Conservation (phyloP, 2,329 filamentous ascomycete genomes). For the Arthrinium phaeospermum region DNA sequence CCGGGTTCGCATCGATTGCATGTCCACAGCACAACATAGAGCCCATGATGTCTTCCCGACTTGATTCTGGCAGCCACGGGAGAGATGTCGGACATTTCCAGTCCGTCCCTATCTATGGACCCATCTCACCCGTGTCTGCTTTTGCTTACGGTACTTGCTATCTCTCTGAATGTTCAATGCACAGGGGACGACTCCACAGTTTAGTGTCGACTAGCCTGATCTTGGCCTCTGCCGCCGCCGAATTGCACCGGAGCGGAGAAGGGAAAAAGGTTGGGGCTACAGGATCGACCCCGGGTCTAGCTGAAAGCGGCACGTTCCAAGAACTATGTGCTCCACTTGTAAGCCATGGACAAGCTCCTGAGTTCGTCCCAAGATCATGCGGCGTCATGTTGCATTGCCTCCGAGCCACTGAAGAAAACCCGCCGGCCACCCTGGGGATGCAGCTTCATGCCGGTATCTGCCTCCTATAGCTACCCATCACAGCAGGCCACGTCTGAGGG, state of each 20-base stretch:
- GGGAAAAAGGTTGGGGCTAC: neutral
- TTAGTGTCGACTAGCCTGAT: neutral
- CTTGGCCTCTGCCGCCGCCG: neutral
- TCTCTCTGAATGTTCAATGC: neutral
- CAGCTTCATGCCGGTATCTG: neutral
- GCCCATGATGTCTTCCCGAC: neutral
- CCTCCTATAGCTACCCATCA: neutral
- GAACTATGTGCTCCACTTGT: conserved; percentile 5
- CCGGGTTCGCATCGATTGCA: neutral
- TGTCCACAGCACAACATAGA: neutral
- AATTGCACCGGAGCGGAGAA: neutral
- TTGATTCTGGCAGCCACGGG: neutral
- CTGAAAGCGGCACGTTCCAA: neutral
- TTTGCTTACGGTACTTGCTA: neutral
- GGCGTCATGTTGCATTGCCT: neutral
- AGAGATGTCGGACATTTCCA: neutral
- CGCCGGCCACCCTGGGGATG: neutral
- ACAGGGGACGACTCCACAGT: neutral
- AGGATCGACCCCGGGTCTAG: neutral
- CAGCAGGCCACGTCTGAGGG: neutral
- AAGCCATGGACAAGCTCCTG: neutral
- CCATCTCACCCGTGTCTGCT: neutral
- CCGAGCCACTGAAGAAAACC: neutral
- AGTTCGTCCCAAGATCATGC: neutral
- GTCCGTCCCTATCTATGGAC: neutral